Evolutionary conservation across 306 rosid species (phyloP).

Genomic region (Ormosia semicastrata): DNA sequence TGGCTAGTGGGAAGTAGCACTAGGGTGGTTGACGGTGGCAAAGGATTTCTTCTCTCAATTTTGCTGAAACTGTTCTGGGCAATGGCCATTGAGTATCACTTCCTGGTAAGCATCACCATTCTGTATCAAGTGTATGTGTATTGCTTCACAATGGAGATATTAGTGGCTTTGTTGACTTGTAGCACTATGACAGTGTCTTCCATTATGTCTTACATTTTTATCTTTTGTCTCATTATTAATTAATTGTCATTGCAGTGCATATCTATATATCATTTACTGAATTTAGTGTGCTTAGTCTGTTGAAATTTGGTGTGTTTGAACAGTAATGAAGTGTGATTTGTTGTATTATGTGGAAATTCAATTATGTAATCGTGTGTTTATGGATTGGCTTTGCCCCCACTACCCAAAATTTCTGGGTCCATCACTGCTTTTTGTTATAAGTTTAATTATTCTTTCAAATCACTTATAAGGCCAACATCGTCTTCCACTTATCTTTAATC

Average conservation of each 20-base stretch:
- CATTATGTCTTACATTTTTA: background rate
- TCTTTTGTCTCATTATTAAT: background rate
- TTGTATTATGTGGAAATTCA: background rate
- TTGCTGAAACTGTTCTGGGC: background rate
- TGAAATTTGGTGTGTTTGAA: background rate
- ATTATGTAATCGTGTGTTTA: background rate
- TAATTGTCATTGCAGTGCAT: background rate
- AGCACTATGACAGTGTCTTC: background rate
- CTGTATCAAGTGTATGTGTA: background rate
- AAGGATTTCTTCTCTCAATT: background rate
- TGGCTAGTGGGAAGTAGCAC: background rate
- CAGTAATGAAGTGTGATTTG: background rate
- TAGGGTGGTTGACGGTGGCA: background rate
- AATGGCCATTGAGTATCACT: background rate
- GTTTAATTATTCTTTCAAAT: background rate
- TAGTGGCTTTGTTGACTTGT: background rate
- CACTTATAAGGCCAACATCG: background rate
- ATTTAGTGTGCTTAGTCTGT: background rate
- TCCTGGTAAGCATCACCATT: background rate
- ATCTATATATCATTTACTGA: background rate
- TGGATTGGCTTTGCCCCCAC: background rate
- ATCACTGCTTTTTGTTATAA: background rate
- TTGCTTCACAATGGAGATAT: background rate
- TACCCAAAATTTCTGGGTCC: background rate
- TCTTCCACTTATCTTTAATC: background rate